Evolutionary conservation across 2,329 filamentous ascomycete genomes (phyloP).

Genomic region (Alternaria sp.): DNA sequence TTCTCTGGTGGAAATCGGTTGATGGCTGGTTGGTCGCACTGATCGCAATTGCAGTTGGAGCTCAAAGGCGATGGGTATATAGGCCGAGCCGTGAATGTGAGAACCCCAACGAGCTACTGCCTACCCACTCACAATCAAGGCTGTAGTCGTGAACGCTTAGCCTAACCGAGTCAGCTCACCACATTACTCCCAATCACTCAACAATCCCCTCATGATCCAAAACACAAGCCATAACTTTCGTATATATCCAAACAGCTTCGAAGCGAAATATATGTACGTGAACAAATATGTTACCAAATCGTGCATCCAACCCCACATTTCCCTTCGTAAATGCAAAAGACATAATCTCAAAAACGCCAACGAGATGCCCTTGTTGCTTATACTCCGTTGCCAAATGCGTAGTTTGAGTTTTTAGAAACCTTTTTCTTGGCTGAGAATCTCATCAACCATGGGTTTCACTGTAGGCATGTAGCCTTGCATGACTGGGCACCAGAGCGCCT

Average conservation of each 20-base stretch:
- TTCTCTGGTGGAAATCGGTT: neutral
- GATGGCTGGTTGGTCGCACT: neutral
- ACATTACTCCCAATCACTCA: neutral
- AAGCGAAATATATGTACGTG: neutral
- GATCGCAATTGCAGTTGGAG: neutral
- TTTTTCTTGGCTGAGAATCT: slow-evolving; percentile 10
- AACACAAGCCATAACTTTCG: neutral
- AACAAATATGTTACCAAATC: neutral
- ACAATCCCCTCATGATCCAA: neutral
- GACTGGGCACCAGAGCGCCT: slow-evolving; percentile 31
- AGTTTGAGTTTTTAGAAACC: neutral
- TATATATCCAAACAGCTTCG: neutral
- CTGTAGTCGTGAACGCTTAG: neutral
- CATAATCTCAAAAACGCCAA: neutral
- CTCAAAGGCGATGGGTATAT: neutral
- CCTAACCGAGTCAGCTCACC: neutral
- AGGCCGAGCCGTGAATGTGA: neutral
- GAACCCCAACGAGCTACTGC: neutral
- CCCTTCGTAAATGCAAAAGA: neutral
- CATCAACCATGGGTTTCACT: slow-evolving; percentile 25
- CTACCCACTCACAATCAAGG: neutral
- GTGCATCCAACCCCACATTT: neutral
- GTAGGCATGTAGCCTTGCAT: slow-evolving; percentile 24
- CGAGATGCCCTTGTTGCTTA: neutral
- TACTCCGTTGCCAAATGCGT: neutral